A percentile compares a stretch with the other conserved stretches of the same genome.
phyloP scores from a whole-genome alignment of 2,329 filamentous ascomycete genomes.

The Cladophialophora carrionii region DNA sequence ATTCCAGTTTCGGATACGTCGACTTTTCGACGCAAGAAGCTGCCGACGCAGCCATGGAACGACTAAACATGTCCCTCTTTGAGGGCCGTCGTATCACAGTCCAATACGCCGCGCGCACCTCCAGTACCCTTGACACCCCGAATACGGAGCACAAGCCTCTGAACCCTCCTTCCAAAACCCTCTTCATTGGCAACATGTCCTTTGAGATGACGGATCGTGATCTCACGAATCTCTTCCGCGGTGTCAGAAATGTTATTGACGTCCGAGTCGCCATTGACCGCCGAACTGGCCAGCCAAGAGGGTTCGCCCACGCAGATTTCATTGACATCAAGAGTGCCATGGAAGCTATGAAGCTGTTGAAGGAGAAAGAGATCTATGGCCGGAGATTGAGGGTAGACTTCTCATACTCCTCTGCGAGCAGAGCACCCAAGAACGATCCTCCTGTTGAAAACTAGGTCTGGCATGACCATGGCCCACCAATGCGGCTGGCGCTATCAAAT shows the following conservation, averaged over 20 bases:
- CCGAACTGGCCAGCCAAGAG: conserved; percentile 75
- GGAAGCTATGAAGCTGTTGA: conserved; percentile 61
- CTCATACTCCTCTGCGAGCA: conserved; percentile 37
- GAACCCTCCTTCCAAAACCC: conserved; percentile 62
- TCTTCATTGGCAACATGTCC: conserved; percentile 85
- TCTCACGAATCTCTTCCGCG: conserved; percentile 74
- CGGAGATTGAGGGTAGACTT: conserved; percentile 69
- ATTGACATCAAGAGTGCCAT: conserved; percentile 66
- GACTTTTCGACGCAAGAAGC: conserved; percentile 59
- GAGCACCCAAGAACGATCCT: conserved; percentile 33
- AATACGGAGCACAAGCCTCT: conserved; percentile 13
- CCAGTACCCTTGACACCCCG: background rate
- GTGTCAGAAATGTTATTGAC: conserved; percentile 70
- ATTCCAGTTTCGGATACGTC: conserved; percentile 66
- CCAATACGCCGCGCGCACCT: conserved; percentile 56
- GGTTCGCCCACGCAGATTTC: conserved; percentile 86
- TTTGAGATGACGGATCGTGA: conserved; percentile 85
- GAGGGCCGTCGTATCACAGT: conserved; percentile 68
- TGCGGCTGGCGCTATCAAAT: background rate
- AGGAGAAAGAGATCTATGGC: conserved; percentile 64
- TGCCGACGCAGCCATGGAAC: conserved; percentile 61
- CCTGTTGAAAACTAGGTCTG: conserved; percentile 4
- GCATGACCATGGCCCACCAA: background rate
- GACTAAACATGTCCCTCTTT: conserved; percentile 62
- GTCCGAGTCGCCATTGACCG: conserved; percentile 83